A percentile compares a stretch with the other conserved stretches of the same genome.
Evolutionary conservation across 164 flowering plant genomes (phyloP).

Genomic region (Vitis amurensis): DNA sequence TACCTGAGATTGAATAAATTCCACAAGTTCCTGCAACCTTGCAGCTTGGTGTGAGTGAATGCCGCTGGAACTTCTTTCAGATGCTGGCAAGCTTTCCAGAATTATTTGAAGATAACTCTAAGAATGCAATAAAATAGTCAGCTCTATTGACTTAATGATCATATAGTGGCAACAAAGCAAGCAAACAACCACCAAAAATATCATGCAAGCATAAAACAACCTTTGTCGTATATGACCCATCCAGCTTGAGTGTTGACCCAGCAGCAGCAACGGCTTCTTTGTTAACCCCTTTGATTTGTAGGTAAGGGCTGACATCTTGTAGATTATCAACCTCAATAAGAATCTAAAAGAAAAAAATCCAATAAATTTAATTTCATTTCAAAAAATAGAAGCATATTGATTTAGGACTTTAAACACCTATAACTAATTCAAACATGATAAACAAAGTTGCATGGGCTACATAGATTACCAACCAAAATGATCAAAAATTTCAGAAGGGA

Average conservation of each 20-base stretch:
- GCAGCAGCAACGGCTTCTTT: slow-evolving; percentile 89
- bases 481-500: background rate
- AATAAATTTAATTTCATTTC: slow-evolving; percentile 2
- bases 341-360: slow-evolving; percentile 43
- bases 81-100: slow-evolving; percentile 70
- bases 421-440: background rate
- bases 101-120: slow-evolving; percentile 94
- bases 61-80: slow-evolving; percentile 65
- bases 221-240: slow-evolving; percentile 98
- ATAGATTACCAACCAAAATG: background rate
- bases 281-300: slow-evolving; percentile 91
- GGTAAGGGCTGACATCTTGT: slow-evolving; percentile 79
- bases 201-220: slow-evolving; percentile 29
- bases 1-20: slow-evolving; percentile 92
- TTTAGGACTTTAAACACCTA: background rate
- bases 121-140: slow-evolving; percentile 9
- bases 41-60: slow-evolving; percentile 83
- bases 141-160: background rate
- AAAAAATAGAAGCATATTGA: slow-evolving; percentile 4
- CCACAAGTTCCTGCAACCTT: slow-evolving; percentile 88
- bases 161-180: background rate
- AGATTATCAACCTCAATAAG: slow-evolving; percentile 94
- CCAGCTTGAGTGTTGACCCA: slow-evolving; percentile 75
- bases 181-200: background rate
- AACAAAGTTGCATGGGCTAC: background rate